phyloP scores from a whole-genome alignment of 768 basidiomycete genomes.

The Phaffia tasmanica region DNA sequence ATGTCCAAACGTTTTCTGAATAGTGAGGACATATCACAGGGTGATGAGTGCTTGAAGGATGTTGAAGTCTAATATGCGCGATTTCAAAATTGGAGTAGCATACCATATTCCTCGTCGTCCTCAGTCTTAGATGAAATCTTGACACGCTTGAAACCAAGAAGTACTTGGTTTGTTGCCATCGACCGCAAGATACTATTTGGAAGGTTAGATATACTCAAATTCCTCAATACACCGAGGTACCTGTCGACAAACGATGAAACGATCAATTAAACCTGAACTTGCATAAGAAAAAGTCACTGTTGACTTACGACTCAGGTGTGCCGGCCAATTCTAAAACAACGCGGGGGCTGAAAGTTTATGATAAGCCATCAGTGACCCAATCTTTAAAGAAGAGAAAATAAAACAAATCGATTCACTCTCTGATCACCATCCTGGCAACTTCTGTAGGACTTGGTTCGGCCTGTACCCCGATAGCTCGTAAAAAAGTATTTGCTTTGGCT shows the following conservation, averaged over 20 bases:
- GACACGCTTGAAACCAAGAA: conserved; percentile 61
- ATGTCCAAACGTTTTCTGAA: not conserved
- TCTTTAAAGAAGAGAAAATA: too few relatives aligned
- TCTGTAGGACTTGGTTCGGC: conserved; percentile 73
- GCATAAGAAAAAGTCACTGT: not conserved
- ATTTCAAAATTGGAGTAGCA: conserved; percentile 57
- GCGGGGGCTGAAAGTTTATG: not conserved
- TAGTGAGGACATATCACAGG: not conserved
- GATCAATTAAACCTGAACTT: too few relatives aligned
- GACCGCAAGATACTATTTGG: conserved; percentile 37
- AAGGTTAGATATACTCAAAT: conserved; percentile 62
- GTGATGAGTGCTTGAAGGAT: not conserved
- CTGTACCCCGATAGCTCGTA: conserved; percentile 75
- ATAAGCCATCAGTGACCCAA: too few relatives aligned
- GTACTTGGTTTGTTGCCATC: conserved; percentile 60
- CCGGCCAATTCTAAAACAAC: conserved; percentile 60
- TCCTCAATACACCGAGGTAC: conserved; percentile 68
- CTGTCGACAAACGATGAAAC: conserved; percentile 39
- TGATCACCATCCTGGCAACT: conserved; percentile 37
- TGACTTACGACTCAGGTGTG: conserved; percentile 54
- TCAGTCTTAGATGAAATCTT: conserved; percentile 39
- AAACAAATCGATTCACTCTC: not conserved
- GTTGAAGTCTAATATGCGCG: conserved; percentile 28
- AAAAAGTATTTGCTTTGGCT: conserved; percentile 63
- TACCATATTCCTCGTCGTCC: conserved; percentile 46